phyloP scores from a whole-genome alignment of 148 eudicot species.

The Drosera capensis region DNA sequence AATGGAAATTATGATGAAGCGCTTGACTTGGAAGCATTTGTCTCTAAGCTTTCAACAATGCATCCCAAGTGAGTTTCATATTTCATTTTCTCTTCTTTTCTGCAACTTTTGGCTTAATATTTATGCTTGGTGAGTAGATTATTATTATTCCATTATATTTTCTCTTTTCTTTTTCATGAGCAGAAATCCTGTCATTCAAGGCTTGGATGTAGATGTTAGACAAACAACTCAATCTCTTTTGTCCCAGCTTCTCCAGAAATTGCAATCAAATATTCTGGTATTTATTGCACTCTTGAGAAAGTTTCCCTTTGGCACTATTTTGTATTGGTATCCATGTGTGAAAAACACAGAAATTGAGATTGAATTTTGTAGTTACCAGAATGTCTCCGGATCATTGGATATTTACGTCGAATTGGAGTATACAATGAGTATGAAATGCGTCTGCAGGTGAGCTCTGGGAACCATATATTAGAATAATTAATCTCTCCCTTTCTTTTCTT shows the following conservation, averaged over 20 bases:
- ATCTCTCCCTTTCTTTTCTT: not conserved
- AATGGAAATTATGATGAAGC: constrained; percentile 99
- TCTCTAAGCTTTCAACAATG: constrained; percentile 83
- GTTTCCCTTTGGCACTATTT: not conserved
- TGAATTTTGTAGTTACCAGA: constrained; percentile 70
- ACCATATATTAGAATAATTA: not conserved
- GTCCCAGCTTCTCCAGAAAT: constrained; percentile 90
- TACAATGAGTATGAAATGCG: constrained; percentile 95
- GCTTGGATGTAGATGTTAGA: constrained; percentile 79
- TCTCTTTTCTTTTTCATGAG: constrained; percentile 4
- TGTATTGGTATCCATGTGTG: not conserved
- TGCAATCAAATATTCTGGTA: constrained; percentile 91
- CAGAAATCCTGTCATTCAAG: constrained; percentile 77
- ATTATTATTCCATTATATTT: constrained; percentile 2
- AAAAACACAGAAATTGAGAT: constrained; percentile 1
- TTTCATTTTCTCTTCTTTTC: constrained; percentile 8
- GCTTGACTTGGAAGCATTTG: constrained; percentile 88
- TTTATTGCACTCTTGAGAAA: not conserved
- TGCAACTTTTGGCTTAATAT: constrained; percentile 4
- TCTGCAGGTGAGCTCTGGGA: constrained; percentile 47
- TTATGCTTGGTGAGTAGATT: constrained; percentile 1
- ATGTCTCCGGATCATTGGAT: constrained; percentile 94
- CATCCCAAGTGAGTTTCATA: constrained; percentile 91
- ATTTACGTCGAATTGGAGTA: constrained; percentile 87
- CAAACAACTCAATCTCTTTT: constrained; percentile 90